phyloP scores from a whole-genome alignment of 768 basidiomycete species.

The Russula vinacea region DNA sequence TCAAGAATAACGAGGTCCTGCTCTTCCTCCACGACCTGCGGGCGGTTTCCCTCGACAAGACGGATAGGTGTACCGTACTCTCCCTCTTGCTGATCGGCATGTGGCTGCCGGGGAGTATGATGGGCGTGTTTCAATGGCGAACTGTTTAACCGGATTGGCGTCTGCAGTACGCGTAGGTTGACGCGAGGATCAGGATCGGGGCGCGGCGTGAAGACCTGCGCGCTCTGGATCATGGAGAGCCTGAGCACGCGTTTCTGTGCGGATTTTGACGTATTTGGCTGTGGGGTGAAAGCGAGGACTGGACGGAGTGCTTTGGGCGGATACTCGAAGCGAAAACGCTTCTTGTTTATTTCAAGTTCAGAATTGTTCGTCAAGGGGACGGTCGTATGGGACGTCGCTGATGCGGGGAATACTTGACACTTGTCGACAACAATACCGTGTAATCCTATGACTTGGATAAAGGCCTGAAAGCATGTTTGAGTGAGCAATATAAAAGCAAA shows the following conservation, averaged over 20 bases:
- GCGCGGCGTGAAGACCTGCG: slow-evolving; percentile 68
- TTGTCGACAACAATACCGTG: slow-evolving; percentile 61
- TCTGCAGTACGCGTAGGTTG: slow-evolving; percentile 62
- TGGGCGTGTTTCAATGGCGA: slow-evolving; percentile 31
- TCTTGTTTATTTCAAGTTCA: slow-evolving; percentile 63
- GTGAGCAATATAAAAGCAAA: neutral
- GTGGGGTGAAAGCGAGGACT: slow-evolving; percentile 42
- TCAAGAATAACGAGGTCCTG: slow-evolving; percentile 70
- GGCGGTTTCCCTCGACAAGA: slow-evolving; percentile 62
- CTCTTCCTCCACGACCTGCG: slow-evolving; percentile 67
- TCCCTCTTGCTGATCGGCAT: slow-evolving; percentile 42
- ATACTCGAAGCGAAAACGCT: slow-evolving; percentile 69
- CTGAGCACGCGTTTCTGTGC: slow-evolving; percentile 48
- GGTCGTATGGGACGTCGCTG: slow-evolving; percentile 40
- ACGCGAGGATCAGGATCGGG: slow-evolving; percentile 57
- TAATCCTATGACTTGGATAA: slow-evolving; percentile 58
- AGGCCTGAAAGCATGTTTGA: slow-evolving; percentile 47
- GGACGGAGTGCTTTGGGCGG: slow-evolving; percentile 69
- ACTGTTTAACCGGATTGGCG: slow-evolving; percentile 41
- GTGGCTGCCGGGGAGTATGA: slow-evolving; percentile 22
- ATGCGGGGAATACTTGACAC: slow-evolving; percentile 54
- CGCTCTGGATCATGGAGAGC: slow-evolving; percentile 72
- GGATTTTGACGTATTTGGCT: slow-evolving; percentile 22
- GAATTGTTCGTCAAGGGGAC: slow-evolving; percentile 66
- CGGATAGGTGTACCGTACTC: slow-evolving; percentile 49